phyloP scores from a whole-genome alignment of 345 rosid genomes.

The Xanthoceras sorbifolium region DNA sequence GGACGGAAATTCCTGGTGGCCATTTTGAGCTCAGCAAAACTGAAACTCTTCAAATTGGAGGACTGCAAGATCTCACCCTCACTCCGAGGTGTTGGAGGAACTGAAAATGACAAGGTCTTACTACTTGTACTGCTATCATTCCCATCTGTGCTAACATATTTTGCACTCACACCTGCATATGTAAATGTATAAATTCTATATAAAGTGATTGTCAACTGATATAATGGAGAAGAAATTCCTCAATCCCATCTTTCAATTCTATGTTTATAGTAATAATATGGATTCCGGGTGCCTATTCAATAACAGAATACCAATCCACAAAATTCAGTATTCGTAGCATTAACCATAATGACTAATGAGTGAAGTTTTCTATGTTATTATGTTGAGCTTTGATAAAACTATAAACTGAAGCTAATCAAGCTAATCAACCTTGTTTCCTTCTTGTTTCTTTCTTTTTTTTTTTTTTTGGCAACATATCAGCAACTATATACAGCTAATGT shows the following conservation, averaged over 20 bases:
- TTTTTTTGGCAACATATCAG: not conserved
- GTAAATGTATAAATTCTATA: not conserved
- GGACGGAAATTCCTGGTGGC: constrained; percentile 74
- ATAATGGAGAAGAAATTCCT: constrained; percentile 7
- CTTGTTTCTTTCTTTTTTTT: no score
- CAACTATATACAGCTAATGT: no score
- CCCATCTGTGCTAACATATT: constrained; percentile 44
- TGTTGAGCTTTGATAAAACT: not conserved
- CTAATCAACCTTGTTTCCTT: not conserved
- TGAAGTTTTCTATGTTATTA: not conserved
- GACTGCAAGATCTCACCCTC: constrained; percentile 73
- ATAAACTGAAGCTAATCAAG: not conserved
- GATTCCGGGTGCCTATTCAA: not conserved
- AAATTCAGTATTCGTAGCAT: constrained; percentile 2
- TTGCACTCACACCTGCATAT: constrained; percentile 51
- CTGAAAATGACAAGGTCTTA: constrained; percentile 45
- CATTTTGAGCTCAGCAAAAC: constrained; percentile 50
- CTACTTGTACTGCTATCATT: constrained; percentile 45
- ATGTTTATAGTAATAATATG: no score
- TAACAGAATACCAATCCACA: not conserved
- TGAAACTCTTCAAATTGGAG: constrained; percentile 57
- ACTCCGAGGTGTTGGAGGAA: constrained; percentile 56
- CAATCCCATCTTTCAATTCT: not conserved
- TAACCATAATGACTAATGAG: not conserved
- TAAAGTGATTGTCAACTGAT: constrained; percentile 7